Evolutionary conservation across 768 basidiomycete species (phyloP).

Genomic region (Lentinula guzmanii): DNA sequence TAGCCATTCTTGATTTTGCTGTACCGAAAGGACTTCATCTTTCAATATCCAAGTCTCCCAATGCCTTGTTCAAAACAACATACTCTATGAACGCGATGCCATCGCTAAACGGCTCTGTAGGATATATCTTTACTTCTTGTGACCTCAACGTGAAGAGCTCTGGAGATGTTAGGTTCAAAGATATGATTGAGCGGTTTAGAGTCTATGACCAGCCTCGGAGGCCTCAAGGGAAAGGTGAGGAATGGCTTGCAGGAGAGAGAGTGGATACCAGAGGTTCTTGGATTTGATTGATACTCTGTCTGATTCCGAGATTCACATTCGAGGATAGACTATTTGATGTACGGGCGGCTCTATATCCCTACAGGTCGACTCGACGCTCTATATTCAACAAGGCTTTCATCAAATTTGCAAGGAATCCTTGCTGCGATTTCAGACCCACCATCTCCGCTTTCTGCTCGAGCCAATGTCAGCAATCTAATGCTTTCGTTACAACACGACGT

Average conservation of each 20-base stretch:
- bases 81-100: constrained; percentile 93
- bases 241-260: constrained; percentile 75
- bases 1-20: constrained; percentile 88
- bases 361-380: constrained; percentile 85
- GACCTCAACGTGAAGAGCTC: constrained; percentile 68
- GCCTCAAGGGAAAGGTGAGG: constrained; percentile 75
- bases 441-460: constrained; percentile 37
- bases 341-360: constrained; percentile 88
- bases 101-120: constrained; percentile 86
- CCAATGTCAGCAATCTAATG: constrained; percentile 65
- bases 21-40: constrained; percentile 78
- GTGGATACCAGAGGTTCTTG: constrained; percentile 69
- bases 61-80: constrained; percentile 81
- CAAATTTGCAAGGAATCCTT: constrained; percentile 76
- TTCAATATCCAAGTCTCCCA: constrained; percentile 84
- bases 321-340: constrained; percentile 79
- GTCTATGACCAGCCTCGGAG: constrained; percentile 76
- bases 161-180: constrained; percentile 72
- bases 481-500: constrained; percentile 87
- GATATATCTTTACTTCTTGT: constrained; percentile 91
- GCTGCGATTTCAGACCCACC: constrained; percentile 83
- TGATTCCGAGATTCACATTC: constrained; percentile 9
- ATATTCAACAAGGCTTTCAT: constrained; percentile 74
- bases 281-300: neutral
- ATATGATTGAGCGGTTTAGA: constrained; percentile 85